phyloP scores from a whole-genome alignment of 2,329 filamentous ascomycete genomes.

The Paracamarosporium sp. region DNA sequence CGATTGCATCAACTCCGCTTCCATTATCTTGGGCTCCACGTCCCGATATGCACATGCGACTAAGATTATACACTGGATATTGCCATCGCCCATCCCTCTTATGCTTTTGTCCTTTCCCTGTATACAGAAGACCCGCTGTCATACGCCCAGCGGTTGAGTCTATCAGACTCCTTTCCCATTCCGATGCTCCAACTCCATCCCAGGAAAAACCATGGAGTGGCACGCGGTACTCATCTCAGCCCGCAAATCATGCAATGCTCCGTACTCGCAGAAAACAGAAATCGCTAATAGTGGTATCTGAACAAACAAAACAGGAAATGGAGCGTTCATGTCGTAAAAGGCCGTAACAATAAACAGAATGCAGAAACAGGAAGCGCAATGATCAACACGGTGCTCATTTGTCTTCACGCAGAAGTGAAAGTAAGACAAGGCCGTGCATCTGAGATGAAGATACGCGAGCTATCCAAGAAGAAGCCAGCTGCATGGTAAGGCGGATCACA shows the following conservation, averaged over 20 bases:
- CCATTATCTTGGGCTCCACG: conserved; percentile 7
- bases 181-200: conserved; percentile 2
- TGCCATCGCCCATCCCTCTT: not conserved
- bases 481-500: not conserved
- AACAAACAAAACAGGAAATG: conserved; percentile 32
- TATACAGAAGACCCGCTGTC: not conserved
- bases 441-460: not conserved
- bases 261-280: conserved; percentile 72
- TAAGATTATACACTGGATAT: conserved; percentile 10
- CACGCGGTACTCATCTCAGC: conserved; percentile 60
- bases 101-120: conserved; percentile 9
- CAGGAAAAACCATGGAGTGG: not conserved
- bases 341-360: conserved; percentile 24
- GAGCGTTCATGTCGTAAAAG: conserved; percentile 41
- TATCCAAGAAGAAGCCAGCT: conserved; percentile 8
- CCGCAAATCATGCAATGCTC: conserved; percentile 55
- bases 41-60: conserved; percentile 9
- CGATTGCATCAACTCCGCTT: not conserved
- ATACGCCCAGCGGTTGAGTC: not conserved
- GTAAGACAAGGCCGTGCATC: not conserved
- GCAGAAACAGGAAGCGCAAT: conserved; percentile 27
- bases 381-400: conserved; percentile 14
- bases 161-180: not conserved
- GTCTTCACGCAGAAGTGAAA: not conserved
- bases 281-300: conserved; percentile 51